phyloP scores from a whole-genome alignment of 2,329 filamentous ascomycete species.

The Ascochyta lentis region DNA sequence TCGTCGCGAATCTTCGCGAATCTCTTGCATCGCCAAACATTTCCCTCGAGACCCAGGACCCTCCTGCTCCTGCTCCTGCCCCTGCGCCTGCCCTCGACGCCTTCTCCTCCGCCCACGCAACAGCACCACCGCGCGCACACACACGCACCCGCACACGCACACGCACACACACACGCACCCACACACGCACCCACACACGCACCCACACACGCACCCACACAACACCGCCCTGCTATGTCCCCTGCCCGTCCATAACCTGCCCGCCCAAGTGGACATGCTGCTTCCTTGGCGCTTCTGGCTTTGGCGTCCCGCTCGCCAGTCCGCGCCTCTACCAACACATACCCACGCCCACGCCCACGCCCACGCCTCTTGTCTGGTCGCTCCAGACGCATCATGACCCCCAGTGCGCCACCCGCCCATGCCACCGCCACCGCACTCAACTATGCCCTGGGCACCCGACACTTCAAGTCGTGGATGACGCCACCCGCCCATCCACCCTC shows the following conservation, averaged over 20 bases:
- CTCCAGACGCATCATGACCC: neutral
- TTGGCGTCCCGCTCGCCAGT: constrained; percentile 8
- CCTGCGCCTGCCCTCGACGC: neutral
- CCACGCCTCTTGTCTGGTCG: neutral
- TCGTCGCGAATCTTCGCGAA: neutral
- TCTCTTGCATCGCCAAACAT: neutral
- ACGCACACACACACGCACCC: no score
- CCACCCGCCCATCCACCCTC: neutral
- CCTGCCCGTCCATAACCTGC: neutral
- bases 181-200: no score
- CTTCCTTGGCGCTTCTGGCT: constrained; percentile 17
- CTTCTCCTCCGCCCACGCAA: neutral
- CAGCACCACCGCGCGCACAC: neutral
- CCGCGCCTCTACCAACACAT: neutral
- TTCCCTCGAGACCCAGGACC: neutral
- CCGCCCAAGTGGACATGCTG: constrained; percentile 20
- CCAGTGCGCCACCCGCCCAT: neutral
- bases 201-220: no score
- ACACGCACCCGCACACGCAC: no score
- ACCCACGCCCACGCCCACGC: neutral
- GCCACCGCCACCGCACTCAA: constrained; percentile 33
- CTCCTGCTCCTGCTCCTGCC: neutral
- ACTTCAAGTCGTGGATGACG: constrained; percentile 44
- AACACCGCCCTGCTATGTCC: neutral
- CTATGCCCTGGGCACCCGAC: constrained; percentile 37